Base-by-base conservation (phyloP, 257 asterid species). In the Apocynum venetum region DNA sequence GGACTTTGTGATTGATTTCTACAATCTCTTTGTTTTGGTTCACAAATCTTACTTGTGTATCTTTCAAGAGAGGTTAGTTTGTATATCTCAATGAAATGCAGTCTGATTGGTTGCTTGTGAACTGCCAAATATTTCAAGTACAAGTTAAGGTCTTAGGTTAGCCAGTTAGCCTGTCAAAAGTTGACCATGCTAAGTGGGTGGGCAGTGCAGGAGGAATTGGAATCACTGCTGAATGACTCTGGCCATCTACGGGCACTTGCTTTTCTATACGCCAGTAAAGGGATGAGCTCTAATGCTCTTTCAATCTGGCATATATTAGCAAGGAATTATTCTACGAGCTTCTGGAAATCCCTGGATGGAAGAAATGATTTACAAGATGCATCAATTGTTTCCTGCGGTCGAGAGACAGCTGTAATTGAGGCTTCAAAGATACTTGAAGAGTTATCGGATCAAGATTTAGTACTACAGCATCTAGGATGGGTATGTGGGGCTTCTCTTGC, bases 171-270 rank as follows among this genome's bases (percentile, higher is more conserved):
- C 59, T 73, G 53, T 59, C 70, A 66, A 82, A 84, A 76, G 81
- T 76, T 88, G 87, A 87, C 87, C 85, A 82, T 85, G 79, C 80
- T 78, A 81, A 84, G 82, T 83, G 85, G 86, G 87, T 88, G 93
- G 98, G 87, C 97, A 90, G 97, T 89, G 94, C 99, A 96, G 99
- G 99, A 96, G 92, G 99, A 96, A 91, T 91, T 96, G 83, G 99
- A 96, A 86, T 79, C 92, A 59, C 80, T 96, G 79, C 86, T 96
- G 83, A 89, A 76, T 78, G 99, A 90, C 44, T 93, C 99, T 83
- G 97, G 98, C 83, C 99, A 96, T 88, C 81, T 90, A 80, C 92
- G 97, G 68, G 80, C 97, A 56, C 98, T 96, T 82, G 99, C 99
- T 77, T 91, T 93, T 85, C 82, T 96, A 73, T 96, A 88, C 81